phyloP scores from a whole-genome alignment of 768 basidiomycete genomes.

The Podaxis sp. region DNA sequence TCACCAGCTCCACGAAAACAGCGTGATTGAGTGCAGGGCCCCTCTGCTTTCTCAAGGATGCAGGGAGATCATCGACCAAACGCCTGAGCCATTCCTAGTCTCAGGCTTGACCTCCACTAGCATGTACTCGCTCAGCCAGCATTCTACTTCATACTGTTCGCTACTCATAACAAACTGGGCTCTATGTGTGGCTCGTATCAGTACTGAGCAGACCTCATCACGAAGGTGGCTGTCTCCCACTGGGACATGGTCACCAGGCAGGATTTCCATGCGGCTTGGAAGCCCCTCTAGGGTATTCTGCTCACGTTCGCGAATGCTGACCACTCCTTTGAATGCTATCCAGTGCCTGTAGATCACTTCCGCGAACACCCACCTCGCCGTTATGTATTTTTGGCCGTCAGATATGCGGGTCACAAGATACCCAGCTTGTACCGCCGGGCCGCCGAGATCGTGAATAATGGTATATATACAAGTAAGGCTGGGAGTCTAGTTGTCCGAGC shows the following conservation, averaged over 20 bases:
- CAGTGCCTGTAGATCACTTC: neutral
- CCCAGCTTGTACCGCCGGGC: neutral
- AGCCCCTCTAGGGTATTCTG: neutral
- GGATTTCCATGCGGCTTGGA: slow-evolving; percentile 5
- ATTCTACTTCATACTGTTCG: too few relatives aligned
- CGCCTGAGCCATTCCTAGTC: neutral
- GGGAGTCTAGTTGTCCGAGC: neutral
- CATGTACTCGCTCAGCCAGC: too few relatives aligned
- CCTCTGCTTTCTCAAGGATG: neutral
- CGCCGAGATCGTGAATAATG: neutral
- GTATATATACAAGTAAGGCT: neutral
- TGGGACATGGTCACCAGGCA: slow-evolving; percentile 7
- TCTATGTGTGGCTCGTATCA: neutral
- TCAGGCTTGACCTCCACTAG: too few relatives aligned
- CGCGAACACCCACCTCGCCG: neutral
- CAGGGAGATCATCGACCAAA: neutral
- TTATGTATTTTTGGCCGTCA: neutral
- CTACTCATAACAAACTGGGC: too few relatives aligned
- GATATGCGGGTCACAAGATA: neutral
- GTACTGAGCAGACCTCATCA: neutral
- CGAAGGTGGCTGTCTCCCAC: neutral
- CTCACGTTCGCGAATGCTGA: neutral
- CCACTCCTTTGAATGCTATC: neutral
- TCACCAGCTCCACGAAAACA: neutral
- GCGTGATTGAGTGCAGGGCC: neutral